Percentiles rank a stretch among this genome's conserved stretches.
Evolutionary conservation across 1,284 basidiomycete species (phyloP).

Genomic region (Tilletiaria anomala): DNA sequence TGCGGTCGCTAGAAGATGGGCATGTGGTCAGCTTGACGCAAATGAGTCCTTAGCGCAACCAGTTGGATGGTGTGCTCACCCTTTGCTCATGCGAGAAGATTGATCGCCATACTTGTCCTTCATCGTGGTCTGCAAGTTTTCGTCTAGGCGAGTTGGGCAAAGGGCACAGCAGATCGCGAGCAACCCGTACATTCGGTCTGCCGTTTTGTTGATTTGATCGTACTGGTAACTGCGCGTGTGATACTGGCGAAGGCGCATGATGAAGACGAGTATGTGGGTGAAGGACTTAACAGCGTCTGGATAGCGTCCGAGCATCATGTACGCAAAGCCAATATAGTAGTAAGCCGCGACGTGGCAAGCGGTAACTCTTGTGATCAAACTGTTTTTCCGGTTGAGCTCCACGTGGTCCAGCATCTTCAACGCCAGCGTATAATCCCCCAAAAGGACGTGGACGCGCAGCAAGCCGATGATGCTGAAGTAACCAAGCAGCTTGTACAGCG

Average conservation of each 20-base stretch:
- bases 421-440: slow-evolving; percentile 88
- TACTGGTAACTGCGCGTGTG: slow-evolving; percentile 93
- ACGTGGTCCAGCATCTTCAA: slow-evolving; percentile 89
- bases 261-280: slow-evolving; percentile 66
- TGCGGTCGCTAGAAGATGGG: neutral
- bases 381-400: slow-evolving; percentile 45
- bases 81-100: slow-evolving; percentile 63
- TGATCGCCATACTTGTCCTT: slow-evolving; percentile 89
- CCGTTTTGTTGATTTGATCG: slow-evolving; percentile 94
- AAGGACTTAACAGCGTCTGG: slow-evolving; percentile 88
- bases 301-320: slow-evolving; percentile 84
- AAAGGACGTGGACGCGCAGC: slow-evolving; percentile 81
- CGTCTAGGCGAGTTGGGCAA: slow-evolving; percentile 73
- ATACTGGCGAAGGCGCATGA: slow-evolving; percentile 51
- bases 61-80: slow-evolving; percentile 44
- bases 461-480: slow-evolving; percentile 94
- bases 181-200: slow-evolving; percentile 91
- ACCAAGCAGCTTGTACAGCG: slow-evolving; percentile 87
- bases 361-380: slow-evolving; percentile 30
- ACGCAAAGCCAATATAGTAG: slow-evolving; percentile 92
- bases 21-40: neutral
- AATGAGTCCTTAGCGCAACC: neutral
- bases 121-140: slow-evolving; percentile 81
- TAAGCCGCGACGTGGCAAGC: slow-evolving; percentile 64
- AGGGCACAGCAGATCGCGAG: slow-evolving; percentile 84